Conservation (phyloP, 2,329 filamentous ascomycete species). For the Juglanconis sp. region DNA sequence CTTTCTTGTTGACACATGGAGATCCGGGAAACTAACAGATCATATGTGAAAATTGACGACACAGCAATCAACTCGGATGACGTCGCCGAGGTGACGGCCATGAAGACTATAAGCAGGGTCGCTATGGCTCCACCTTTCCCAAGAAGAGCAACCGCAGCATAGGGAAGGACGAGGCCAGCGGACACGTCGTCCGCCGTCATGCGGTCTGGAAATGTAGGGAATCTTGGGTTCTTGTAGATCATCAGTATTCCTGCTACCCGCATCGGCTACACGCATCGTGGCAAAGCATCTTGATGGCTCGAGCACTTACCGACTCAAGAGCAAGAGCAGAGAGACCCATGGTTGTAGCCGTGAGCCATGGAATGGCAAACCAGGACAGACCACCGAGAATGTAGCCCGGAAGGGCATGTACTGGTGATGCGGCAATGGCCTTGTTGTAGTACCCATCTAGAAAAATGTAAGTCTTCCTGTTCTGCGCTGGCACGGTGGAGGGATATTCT, state of each 20-base stretch:
- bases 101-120: slow-evolving; percentile 78
- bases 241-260: not conserved
- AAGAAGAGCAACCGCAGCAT: slow-evolving; percentile 78
- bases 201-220: slow-evolving; percentile 70
- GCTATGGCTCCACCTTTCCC: slow-evolving; percentile 77
- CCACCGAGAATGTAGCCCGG: slow-evolving; percentile 87
- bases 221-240: slow-evolving; percentile 50
- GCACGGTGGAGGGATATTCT: not conserved
- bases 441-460: slow-evolving; percentile 74
- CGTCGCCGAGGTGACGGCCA: slow-evolving; percentile 83
- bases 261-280: not conserved
- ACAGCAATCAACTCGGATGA: slow-evolving; percentile 84
- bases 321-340: slow-evolving; percentile 81
- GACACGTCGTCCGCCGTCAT: slow-evolving; percentile 73
- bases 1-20: not conserved
- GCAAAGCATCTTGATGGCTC: not conserved
- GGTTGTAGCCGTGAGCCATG: slow-evolving; percentile 84
- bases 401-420: slow-evolving; percentile 78
- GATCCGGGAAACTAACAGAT: slow-evolving; percentile 44
- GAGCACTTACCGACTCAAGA: slow-evolving; percentile 54
- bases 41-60: slow-evolving; percentile 84
- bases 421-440: slow-evolving; percentile 92
- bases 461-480: not conserved
- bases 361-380: slow-evolving; percentile 88
- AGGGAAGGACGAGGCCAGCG: slow-evolving; percentile 80